phyloP scores from a whole-genome alignment of 2,329 filamentous ascomycete species.

The Cadophora malorum region DNA sequence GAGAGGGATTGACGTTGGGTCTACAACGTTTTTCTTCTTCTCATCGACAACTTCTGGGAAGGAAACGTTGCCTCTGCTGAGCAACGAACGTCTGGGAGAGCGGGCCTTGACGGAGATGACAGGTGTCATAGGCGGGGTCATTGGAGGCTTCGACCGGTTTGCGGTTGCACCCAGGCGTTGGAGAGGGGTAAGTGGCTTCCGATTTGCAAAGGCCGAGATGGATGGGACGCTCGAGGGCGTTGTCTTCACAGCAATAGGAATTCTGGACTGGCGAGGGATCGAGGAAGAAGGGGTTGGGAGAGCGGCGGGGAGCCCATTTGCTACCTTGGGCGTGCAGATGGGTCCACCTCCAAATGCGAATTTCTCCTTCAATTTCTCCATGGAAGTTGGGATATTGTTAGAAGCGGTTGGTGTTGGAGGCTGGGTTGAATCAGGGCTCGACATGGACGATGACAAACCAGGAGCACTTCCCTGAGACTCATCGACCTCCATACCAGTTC shows the following conservation, averaged over 20 bases:
- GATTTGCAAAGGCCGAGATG: constrained; percentile 18
- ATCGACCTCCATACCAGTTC: constrained; percentile 4
- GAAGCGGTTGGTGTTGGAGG: constrained; percentile 35
- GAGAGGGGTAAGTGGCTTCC: constrained; percentile 40
- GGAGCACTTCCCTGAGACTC: constrained; percentile 36
- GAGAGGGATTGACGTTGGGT: constrained; percentile 48
- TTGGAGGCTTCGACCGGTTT: constrained; percentile 35
- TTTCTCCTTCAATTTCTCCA: constrained; percentile 32
- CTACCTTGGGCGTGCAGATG: constrained; percentile 31
- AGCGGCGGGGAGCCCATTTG: constrained; percentile 12
- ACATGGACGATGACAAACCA: constrained; percentile 31
- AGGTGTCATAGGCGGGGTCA: constrained; percentile 42
- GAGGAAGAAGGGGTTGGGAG: constrained; percentile 38
- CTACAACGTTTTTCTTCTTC: constrained; percentile 30
- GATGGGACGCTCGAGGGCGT: constrained; percentile 16
- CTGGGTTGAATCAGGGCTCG: constrained; percentile 37
- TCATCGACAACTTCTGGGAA: constrained; percentile 39
- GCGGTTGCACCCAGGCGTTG: constrained; percentile 42
- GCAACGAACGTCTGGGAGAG: constrained; percentile 28
- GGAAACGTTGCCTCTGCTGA: constrained; percentile 34
- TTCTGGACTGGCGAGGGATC: constrained; percentile 35
- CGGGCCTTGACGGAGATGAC: constrained; percentile 21
- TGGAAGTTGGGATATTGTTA: background rate
- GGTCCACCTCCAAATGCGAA: constrained; percentile 35
- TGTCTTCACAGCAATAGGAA: constrained; percentile 41